Base-by-base conservation (phyloP, 768 basidiomycete genomes). In the Royoungia palumana region DNA sequence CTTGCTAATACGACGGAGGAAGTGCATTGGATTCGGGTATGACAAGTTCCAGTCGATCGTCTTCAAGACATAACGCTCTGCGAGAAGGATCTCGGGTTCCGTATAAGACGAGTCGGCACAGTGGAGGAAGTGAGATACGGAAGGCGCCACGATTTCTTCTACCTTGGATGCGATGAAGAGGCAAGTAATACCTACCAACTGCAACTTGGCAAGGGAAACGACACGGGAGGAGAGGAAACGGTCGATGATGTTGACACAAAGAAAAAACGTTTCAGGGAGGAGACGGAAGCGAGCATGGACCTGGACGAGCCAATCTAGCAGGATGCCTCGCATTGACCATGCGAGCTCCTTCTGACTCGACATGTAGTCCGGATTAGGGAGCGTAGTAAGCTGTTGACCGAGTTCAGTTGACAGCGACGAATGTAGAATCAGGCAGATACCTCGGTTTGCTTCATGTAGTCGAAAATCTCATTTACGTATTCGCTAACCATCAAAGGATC, bases 401-500 rank as follows among this genome's bases (percentile, higher is more conserved):
- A n/a, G 32, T 35, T 51, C 32, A 57, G 52, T 6, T 22, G 16
- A 21, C 8, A 24, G 30, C 4, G 6, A 6, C n/a, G 0, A 6
- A 13, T 20, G 4, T 14, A 20, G 3, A 16, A 32, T 20, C 22
- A 19, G 35, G 41, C 25, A 32, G 75, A 40, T 62, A 94, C 94
- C 81, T 97, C 93, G 50, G 85, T 75, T 52, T 80, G 71, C 64
- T 85, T 89, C 72, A 97, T 78, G 71, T 99, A 98, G 48, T 87
- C 74, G 72, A 94, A 94, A 53, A 98, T 94, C 50, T 98, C 96
- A 21, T 75, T 75, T 43, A 96, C 94, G 62, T 99, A 99, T 69
- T 97, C 92, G 71, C 86, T 87, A 56, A 96, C 94, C 94, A 97
- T 97, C 51, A 91, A 75, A 13, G 95, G 96, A 62, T 99, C 95